phyloP scores from a whole-genome alignment of 495 filamentous ascomycete species.

The Symbiotaphrina buchneri region DNA sequence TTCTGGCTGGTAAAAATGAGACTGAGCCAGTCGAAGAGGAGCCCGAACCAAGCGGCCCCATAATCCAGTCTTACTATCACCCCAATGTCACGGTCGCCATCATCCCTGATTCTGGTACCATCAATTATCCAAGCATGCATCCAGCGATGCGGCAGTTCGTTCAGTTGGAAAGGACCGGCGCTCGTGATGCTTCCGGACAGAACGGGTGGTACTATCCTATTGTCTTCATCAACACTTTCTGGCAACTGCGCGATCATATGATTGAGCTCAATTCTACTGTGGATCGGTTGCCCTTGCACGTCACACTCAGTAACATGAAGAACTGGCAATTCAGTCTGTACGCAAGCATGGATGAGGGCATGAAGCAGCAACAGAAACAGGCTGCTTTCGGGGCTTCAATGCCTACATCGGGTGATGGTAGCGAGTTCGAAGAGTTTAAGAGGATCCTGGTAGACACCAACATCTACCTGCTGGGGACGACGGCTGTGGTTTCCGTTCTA shows the following conservation, averaged over 20 bases:
- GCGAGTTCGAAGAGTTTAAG: conserved; percentile 91
- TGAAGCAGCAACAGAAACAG: conserved; percentile 56
- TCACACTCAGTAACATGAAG: conserved; percentile 57
- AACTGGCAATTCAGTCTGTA: conserved; percentile 87
- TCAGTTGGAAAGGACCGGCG: conserved; percentile 48
- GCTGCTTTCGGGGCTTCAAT: conserved; percentile 38
- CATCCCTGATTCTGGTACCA: conserved; percentile 54
- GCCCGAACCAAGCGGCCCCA: conserved; percentile 25
- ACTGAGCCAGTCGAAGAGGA: conserved; percentile 19
- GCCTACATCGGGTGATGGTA: conserved; percentile 47
- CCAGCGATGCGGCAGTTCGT: conserved; percentile 57
- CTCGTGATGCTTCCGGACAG: conserved; percentile 55
- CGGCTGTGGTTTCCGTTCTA: conserved; percentile 59
- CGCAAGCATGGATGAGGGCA: conserved; percentile 64
- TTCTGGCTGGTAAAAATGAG: conserved; percentile 33
- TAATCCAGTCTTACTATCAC: conserved; percentile 75
- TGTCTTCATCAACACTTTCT: conserved; percentile 85
- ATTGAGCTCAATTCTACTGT: conserved; percentile 81
- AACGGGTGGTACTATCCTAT: conserved; percentile 97
- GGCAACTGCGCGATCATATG: conserved; percentile 87
- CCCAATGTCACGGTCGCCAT: conserved; percentile 81
- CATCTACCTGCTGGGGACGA: conserved; percentile 68
- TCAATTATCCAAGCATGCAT: conserved; percentile 41
- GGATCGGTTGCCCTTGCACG: conserved; percentile 56
- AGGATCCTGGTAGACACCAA: conserved; percentile 86